Conservation (phyloP, 1,284 basidiomycete genomes). For the Leccinum idahoense region DNA sequence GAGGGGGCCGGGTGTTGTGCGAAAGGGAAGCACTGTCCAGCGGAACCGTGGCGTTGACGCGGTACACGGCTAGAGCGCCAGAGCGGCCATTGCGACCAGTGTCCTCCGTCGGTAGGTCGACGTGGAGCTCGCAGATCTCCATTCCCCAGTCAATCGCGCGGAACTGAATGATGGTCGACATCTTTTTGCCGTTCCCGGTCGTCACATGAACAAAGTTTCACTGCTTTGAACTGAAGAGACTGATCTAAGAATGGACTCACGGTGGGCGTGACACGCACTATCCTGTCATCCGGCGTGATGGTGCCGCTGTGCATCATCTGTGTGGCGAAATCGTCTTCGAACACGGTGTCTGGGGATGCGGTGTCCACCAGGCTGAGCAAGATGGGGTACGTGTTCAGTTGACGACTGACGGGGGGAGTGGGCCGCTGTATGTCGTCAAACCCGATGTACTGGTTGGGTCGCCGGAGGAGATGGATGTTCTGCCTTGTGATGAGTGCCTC, state of each 20-base stretch:
- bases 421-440: conserved; percentile 13
- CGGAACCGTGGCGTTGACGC: conserved; percentile 12
- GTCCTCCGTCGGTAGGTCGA: conserved; percentile 7
- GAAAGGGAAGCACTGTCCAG: conserved; percentile 10
- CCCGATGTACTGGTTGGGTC: conserved; percentile 16
- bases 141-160: conserved; percentile 18
- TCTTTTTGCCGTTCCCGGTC: not conserved
- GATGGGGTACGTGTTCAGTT: conserved; percentile 11
- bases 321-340: conserved; percentile 12
- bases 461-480: conserved; percentile 12
- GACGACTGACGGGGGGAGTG: conserved; percentile 3
- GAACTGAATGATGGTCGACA: conserved; percentile 15
- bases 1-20: conserved; percentile 11
- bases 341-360: conserved; percentile 11
- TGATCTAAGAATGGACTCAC: conserved; percentile 6
- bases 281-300: conserved; percentile 14
- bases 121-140: conserved; percentile 15
- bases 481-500: conserved; percentile 9
- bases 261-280: conserved; percentile 10
- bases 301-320: conserved; percentile 13
- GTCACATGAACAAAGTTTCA: not conserved
- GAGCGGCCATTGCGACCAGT: conserved; percentile 4
- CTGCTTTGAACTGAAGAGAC: not conserved
- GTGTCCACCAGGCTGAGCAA: conserved; percentile 13
- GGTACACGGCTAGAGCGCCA: conserved; percentile 9